Evolutionary conservation across 192 early-diverging fungal genomes (phyloP).

Genomic region (Coemansia sp.): DNA sequence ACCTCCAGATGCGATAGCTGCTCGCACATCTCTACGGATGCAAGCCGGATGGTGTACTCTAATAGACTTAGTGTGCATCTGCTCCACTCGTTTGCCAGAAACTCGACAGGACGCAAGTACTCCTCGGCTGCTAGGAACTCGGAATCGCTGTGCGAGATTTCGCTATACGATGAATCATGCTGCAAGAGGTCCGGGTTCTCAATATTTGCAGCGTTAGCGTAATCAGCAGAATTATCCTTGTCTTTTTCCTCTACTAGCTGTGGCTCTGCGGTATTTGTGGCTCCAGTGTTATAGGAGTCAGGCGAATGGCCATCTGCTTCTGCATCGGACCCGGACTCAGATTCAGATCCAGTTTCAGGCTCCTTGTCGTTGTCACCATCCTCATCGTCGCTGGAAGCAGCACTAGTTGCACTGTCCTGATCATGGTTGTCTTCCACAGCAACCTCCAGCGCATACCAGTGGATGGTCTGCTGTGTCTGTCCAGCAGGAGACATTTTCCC

Average conservation of each 20-base stretch:
- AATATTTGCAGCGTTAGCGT: too few relatives aligned
- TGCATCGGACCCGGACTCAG: background rate
- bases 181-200: too few relatives aligned
- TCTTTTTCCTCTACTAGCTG: too few relatives aligned
- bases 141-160: too few relatives aligned
- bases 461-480: constrained; percentile 1
- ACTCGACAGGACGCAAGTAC: constrained; percentile 28
- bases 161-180: too few relatives aligned
- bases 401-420: background rate
- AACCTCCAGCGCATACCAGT: constrained; percentile 34
- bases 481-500: background rate
- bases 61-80: constrained; percentile 58
- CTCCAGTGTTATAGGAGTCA: too few relatives aligned
- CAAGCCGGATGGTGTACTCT: constrained; percentile 60
- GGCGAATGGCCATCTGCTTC: background rate
- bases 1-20: constrained; percentile 64
- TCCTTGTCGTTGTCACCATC: background rate
- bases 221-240: too few relatives aligned
- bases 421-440: constrained; percentile 11
- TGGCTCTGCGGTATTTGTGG: too few relatives aligned
- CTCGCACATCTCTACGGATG: constrained; percentile 65
- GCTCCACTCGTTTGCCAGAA: constrained; percentile 35
- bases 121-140: background rate
- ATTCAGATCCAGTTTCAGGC: background rate
- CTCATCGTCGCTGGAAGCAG: background rate